Conservation (phyloP, 495 filamentous ascomycete genomes). For the Trichoderma erinaceum region DNA sequence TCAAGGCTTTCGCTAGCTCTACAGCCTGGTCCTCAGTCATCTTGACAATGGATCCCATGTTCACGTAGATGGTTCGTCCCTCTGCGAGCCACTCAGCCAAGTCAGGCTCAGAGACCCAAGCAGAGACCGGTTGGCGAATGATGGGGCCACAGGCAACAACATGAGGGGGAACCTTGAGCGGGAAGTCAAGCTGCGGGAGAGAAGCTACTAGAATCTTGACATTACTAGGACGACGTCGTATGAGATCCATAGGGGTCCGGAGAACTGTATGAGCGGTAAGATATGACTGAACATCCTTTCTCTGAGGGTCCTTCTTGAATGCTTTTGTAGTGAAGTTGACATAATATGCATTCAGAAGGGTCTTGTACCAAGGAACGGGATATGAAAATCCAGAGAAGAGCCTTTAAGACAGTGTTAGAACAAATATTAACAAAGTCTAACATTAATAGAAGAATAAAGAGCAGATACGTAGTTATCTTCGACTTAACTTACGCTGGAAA, state of each 20-base stretch:
- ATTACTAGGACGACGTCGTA: not conserved
- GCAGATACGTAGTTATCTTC: no score
- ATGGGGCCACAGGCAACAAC: constrained; percentile 49
- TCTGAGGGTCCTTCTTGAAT: not conserved
- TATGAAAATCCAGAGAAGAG: constrained; percentile 43
- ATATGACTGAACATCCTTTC: not conserved
- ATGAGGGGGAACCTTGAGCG: constrained; percentile 33
- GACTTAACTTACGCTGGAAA: constrained; percentile 36
- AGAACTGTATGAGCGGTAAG: not conserved
- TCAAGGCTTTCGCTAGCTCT: constrained; percentile 34
- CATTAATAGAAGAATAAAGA: no score
- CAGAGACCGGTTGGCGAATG: constrained; percentile 30
- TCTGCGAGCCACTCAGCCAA: constrained; percentile 31
- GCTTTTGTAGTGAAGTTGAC: constrained; percentile 14
- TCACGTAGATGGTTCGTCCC: constrained; percentile 36
- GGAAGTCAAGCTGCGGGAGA: constrained; percentile 27
- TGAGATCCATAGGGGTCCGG: constrained; percentile 4
- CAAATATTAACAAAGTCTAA: not conserved
- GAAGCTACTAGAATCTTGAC: constrained; percentile 26
- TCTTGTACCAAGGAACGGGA: constrained; percentile 37
- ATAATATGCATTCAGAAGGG: constrained; percentile 41
- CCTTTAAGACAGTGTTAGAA: constrained; percentile 21
- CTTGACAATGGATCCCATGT: constrained; percentile 32
- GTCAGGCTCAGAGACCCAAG: constrained; percentile 28
- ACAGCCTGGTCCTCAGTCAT: constrained; percentile 18